These are phyloP conservation scores for Ophiocytium majus DNA, from an alignment of 352 stramenopile genomes.

Conservation along the genomic window DNA sequence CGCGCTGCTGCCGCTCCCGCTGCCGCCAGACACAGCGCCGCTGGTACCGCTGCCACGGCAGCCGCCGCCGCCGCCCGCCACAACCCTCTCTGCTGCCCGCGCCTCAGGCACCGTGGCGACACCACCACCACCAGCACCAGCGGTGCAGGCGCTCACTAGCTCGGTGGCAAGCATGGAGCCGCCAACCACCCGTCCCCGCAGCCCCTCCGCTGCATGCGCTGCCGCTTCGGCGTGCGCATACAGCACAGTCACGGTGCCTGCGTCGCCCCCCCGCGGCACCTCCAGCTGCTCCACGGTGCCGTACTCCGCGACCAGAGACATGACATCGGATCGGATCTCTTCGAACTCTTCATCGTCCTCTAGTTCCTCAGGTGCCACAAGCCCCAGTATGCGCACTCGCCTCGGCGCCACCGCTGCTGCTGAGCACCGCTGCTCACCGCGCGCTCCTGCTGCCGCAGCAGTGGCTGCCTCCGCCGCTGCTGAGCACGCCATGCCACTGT, in stretches of 20 bases:
- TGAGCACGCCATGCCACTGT: no score
- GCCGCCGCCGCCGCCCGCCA: background rate
- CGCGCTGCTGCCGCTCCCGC: background rate
- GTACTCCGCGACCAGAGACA: background rate
- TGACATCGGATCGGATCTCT: background rate
- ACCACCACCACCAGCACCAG: no score
- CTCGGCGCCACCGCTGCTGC: background rate
- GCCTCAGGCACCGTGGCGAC: background rate
- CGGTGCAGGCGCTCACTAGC: no score
- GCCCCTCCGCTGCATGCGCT: background rate
- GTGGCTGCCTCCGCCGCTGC: background rate
- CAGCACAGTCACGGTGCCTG: background rate
- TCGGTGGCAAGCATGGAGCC: background rate
- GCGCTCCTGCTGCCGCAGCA: no score
- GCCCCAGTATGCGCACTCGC: background rate
- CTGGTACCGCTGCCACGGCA: background rate
- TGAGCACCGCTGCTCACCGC: no score
- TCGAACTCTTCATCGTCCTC: slow-evolving; percentile 12
- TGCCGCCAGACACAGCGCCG: no score
- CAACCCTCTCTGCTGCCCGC: no score
- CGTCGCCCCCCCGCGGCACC: background rate
- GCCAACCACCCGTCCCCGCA: background rate
- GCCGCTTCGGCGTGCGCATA: background rate
- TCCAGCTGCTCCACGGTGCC: background rate
- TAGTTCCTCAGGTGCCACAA: background rate